Evolutionary conservation across 148 eudicot species (phyloP).

Genomic region (Rhododendron simsii): DNA sequence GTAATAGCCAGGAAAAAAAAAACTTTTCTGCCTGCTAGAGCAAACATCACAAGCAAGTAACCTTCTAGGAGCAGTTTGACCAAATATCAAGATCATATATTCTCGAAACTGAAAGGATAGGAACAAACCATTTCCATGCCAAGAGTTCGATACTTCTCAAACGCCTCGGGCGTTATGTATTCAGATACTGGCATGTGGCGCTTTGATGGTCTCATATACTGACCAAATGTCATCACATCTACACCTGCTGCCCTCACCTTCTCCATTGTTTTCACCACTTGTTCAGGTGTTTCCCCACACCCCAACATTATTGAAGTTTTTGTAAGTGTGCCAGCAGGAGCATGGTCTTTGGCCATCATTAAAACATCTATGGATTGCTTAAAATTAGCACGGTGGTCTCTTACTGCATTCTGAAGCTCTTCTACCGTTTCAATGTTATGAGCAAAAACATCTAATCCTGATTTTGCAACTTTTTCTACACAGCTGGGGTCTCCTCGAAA

Average conservation of each 20-base stretch:
- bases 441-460: conserved; percentile 89
- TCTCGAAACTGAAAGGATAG: neutral
- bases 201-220: conserved; percentile 94
- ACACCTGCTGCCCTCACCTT: conserved; percentile 98
- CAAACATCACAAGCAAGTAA: neutral
- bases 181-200: conserved; percentile 97
- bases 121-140: conserved; percentile 88
- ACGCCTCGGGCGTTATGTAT: conserved; percentile 88
- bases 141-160: conserved; percentile 68
- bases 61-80: neutral
- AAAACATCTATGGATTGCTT: conserved; percentile 87
- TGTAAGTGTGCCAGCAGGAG: conserved; percentile 90
- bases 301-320: conserved; percentile 96
- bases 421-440: conserved; percentile 98
- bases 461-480: conserved; percentile 84
- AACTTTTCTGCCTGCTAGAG: neutral
- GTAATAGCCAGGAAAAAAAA: neutral
- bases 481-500: conserved; percentile 76
- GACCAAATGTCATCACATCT: conserved; percentile 97
- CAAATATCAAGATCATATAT: neutral
- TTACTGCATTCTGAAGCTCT: conserved; percentile 81
- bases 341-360: conserved; percentile 71
- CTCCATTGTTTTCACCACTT: conserved; percentile 90
- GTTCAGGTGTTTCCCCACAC: conserved; percentile 95
- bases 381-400: conserved; percentile 95